Percentiles rank a stretch among this genome's conserved stretches.
Evolutionary conservation across 78 protist genomes (phyloP).

Genomic region (Andalucia godoyi): DNA sequence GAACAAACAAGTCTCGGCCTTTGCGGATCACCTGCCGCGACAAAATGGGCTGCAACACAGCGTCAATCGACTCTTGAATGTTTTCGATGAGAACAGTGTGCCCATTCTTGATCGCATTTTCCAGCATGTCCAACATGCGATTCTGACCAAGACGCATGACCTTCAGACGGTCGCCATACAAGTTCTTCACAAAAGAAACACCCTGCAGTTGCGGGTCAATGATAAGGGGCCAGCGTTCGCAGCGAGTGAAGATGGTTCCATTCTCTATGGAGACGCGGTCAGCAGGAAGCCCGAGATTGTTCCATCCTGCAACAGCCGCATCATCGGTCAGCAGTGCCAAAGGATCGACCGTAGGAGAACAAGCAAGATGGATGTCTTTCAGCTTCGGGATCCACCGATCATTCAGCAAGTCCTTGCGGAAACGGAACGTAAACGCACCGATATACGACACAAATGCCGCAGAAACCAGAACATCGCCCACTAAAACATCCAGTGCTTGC

Average conservation of each 20-base stretch:
- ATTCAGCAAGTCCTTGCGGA: conserved; percentile 27
- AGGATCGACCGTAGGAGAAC: conserved; percentile 26
- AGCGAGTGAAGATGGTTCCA: conserved; percentile 46
- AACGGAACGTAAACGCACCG: conserved; percentile 50
- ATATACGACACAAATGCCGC: conserved; percentile 66
- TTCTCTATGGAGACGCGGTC: conserved; percentile 59
- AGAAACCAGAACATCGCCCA: conserved; percentile 61
- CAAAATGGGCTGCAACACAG: conserved; percentile 47
- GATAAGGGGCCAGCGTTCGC: conserved; percentile 74
- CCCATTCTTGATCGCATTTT: conserved; percentile 28
- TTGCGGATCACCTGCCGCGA: background rate
- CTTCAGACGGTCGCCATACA: conserved; percentile 2
- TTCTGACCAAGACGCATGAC: background rate
- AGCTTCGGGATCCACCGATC: conserved; percentile 33
- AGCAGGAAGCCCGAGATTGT: conserved; percentile 56
- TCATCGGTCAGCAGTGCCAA: conserved; percentile 19
- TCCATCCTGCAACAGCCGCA: conserved; percentile 62
- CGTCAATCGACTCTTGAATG: conserved; percentile 38
- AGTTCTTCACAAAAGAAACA: conserved; percentile 34
- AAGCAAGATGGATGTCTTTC: conserved; percentile 13
- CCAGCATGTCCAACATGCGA: conserved; percentile 18
- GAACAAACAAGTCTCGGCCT: conserved; percentile 17
- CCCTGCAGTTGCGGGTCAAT: conserved; percentile 85
- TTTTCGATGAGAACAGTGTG: conserved; percentile 40
- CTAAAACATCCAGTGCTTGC: conserved; percentile 8